Evolutionary conservation across 306 rosid species (phyloP), one percentile per base, ranked within the genome.

Genomic region (Prunus mongolica): DNA sequence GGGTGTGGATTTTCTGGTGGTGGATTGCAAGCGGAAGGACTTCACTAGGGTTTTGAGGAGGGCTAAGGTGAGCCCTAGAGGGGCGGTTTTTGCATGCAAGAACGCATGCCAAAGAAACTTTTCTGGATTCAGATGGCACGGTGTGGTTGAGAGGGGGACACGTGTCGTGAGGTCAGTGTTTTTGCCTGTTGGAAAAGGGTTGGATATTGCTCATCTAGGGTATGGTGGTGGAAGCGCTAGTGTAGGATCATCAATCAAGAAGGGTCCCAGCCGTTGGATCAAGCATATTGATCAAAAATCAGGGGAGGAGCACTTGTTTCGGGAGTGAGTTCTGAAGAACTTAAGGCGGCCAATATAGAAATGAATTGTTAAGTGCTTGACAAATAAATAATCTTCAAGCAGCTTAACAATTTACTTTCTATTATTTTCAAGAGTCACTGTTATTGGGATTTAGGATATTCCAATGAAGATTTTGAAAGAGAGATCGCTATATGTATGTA

Each of bases 161-260:
- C 90, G 96, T 38, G 87, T 93, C 19, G 96, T 93, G 11, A 86
- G 96, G 77, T 61, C 97, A 0, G 92, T 88, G 71, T 86, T 88
- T 55, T 85, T 91, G 45, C 98, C 98, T 3, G 92, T 93, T 30
- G 97, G 96, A 2, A 85, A 71, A 34, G 98, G 98, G 12, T 84
- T 93, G 85, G 97, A 91, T 79, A 91, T 93, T 62, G 98, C 97
- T 65, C 86, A 93, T 81, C 85, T 93, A 51, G 98, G 96, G 13
- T 55, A n/a, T 38, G 84, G 93, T 66, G 70, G 16, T 14, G 71
- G 69, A 18, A 54, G 57, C 25, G 81, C 54, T 3, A 55, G 60
- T 4, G 15, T 66, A 12, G 74, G 7, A 27, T 2, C 74, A 1
- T 2, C 74, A 1, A 22, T 34, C 7, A 58, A 69, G 68, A 83